Evolutionary conservation across 768 basidiomycete species (phyloP), one percentile per base, ranked within the genome.

Genomic region (Pulveroboletus ravenelii): DNA sequence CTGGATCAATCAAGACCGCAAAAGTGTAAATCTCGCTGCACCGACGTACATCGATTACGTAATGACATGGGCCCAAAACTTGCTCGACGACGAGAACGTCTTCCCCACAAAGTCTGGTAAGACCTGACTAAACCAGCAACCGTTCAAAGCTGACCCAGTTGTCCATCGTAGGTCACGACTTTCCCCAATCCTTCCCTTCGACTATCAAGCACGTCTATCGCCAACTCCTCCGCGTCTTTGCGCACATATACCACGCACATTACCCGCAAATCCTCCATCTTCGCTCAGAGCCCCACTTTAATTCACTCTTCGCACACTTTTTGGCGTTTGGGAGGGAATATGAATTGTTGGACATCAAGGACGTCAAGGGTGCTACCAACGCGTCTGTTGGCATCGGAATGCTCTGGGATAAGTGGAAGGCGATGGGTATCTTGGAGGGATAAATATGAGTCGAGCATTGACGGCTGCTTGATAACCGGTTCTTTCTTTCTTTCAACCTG

Each of bases 11-110:
- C 87, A 91, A 60, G 88, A 85, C 62, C 88, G 93, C 51, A 91
- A 92, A 65, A 85, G 87, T 53, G 85, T 93, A 23, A 76, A 87
- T 56, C 77, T 97, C 0, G 85, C 95, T 1, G 95, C 95, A 13
- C 93, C 95, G 6, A 94, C 90, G 1, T 97, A 97, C 70, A 92
- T 97, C 61, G 95, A 97, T 74, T 95, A 91, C 56, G 95, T 97
- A 61, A 93, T 97, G 87, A 92, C 93, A 5, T 93, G 92, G 76
- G 81, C 96, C 25, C 95, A 98, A 68, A 93, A 89, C 64, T 78
- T 95, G 25, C 76, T 97, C 30, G 91, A 97, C 59, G 94, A 98
- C 72, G 93, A 97, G 62, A 85, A 82, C 59, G 83, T 87, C 48
- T 97, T 97, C 76, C 95, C 94, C 6, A 93, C 94, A 10, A 95